A percentile compares a stretch with the other conserved stretches of the same genome.
Evolutionary conservation across 495 filamentous ascomycete species (phyloP).

Genomic region (Lineolata rhizophorae): DNA sequence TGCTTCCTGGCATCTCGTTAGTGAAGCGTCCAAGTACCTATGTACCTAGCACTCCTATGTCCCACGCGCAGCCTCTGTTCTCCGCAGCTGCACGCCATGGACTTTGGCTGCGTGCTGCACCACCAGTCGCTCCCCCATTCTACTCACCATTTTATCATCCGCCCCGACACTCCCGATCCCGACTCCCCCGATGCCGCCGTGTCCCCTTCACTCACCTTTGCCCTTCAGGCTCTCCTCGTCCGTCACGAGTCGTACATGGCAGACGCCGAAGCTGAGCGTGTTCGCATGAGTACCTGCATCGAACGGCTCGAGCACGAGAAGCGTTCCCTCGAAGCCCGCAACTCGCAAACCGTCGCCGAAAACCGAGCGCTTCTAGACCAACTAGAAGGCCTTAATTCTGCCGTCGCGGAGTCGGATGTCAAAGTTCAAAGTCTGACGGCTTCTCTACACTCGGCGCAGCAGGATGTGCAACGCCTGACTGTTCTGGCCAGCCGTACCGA

Average conservation of each 20-base stretch:
- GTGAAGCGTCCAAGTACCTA: background rate
- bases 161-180: background rate
- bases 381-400: conserved; percentile 57
- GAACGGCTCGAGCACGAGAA: conserved; percentile 61
- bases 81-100: no score
- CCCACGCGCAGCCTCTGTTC: background rate
- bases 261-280: conserved; percentile 66
- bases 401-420: conserved; percentile 51
- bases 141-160: no score
- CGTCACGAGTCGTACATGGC: conserved; percentile 87
- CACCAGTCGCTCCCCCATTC: no score
- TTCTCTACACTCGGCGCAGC: conserved; percentile 50
- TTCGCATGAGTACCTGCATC: conserved; percentile 43
- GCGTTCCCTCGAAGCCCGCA: conserved; percentile 44
- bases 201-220: conserved; percentile 38
- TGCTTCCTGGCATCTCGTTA: background rate
- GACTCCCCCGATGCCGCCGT: no score
- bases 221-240: conserved; percentile 66
- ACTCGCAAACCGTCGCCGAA: conserved; percentile 53
- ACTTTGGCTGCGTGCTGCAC: no score
- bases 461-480: conserved; percentile 52
- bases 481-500: conserved; percentile 49
- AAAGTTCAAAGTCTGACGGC: conserved; percentile 48
- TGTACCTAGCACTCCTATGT: background rate
- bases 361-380: conserved; percentile 59